A percentile compares a stretch with the other conserved stretches of the same genome.
These are phyloP conservation scores for Tripterygium wilfordii DNA, from an alignment of 177 flowering plant genomes.

Conservation along the genomic window DNA sequence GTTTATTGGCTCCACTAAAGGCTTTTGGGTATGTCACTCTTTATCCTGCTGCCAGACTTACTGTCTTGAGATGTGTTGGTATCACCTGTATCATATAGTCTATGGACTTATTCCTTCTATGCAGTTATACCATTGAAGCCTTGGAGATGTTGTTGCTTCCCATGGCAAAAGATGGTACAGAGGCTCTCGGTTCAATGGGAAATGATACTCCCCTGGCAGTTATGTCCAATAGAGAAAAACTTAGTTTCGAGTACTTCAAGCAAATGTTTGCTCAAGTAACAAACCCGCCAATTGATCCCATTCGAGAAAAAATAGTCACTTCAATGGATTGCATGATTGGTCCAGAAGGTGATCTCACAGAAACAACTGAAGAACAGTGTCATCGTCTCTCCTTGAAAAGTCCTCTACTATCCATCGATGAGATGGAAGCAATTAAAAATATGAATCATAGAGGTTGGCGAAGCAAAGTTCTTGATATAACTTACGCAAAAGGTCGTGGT, in stretches of 20 bases:
- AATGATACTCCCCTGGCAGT: conserved; percentile 98
- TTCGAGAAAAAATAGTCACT: conserved; percentile 98
- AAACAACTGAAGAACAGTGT: conserved; percentile 93
- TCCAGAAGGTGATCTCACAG: conserved; percentile 96
- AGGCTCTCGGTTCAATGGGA: conserved; percentile 99
- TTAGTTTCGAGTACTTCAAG: conserved; percentile 94
- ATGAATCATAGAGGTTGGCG: conserved; percentile 94
- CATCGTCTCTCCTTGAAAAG: conserved; percentile 92
- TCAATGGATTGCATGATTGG: conserved; percentile 99
- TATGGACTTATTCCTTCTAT: too few species aligned
- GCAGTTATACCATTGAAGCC: conserved; percentile 91
- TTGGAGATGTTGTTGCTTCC: conserved; percentile 95
- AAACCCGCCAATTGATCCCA: conserved; percentile 99
- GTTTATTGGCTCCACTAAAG: conserved; percentile 79
- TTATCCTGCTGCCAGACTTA: neutral
- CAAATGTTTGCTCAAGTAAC: conserved; percentile 99
- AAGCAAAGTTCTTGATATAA: conserved; percentile 88
- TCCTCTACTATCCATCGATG: conserved; percentile 71
- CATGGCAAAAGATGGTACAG: conserved; percentile 95
- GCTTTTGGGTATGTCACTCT: conserved; percentile 71
- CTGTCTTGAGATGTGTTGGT: too few species aligned
- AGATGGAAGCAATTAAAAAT: conserved; percentile 90
- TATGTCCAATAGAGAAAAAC: conserved; percentile 92
- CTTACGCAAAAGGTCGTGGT: conserved; percentile 73
- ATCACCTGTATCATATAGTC: too few species aligned